Evolutionary conservation across 345 rosid genomes (phyloP).

Genomic region (Gossypioides kirkii): DNA sequence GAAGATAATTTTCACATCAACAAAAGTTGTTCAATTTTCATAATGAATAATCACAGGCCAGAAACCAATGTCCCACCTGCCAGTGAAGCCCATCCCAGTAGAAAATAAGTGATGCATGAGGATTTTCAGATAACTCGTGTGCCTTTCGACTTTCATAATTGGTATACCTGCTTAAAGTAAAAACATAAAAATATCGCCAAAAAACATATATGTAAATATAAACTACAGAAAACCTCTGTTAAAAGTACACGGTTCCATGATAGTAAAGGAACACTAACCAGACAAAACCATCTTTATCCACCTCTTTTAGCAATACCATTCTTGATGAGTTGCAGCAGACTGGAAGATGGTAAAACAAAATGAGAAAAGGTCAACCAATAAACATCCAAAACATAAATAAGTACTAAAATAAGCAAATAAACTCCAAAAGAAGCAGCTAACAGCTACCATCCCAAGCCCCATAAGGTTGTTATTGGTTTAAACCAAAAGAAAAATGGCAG

Average conservation of each 20-base stretch:
- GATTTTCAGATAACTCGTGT: constrained; percentile 74
- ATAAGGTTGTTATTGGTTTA: background rate
- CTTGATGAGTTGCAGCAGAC: constrained; percentile 68
- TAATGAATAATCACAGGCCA: constrained; percentile 11
- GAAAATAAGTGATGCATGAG: constrained; percentile 77
- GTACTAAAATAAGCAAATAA: background rate
- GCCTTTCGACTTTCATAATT: constrained; percentile 86
- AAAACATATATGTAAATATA: background rate
- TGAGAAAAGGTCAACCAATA: background rate
- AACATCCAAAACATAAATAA: constrained; percentile 1
- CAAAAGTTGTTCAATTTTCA: constrained; percentile 5
- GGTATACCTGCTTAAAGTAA: constrained; percentile 55
- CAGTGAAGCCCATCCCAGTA: constrained; percentile 84
- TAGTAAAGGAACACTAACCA: constrained; percentile 48
- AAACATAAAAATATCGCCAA: constrained; percentile 14
- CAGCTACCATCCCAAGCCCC: background rate
- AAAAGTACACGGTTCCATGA: background rate
- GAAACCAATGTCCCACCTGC: constrained; percentile 45
- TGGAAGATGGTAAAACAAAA: background rate
- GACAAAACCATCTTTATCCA: constrained; percentile 80
- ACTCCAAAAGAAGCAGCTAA: background rate
- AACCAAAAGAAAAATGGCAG: background rate
- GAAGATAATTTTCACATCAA: constrained; percentile 2
- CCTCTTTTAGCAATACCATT: constrained; percentile 81
- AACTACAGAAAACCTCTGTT: too few species aligned